Evolutionary conservation across 495 filamentous ascomycete species (phyloP).

Genomic region (Achaetomiella virescens): DNA sequence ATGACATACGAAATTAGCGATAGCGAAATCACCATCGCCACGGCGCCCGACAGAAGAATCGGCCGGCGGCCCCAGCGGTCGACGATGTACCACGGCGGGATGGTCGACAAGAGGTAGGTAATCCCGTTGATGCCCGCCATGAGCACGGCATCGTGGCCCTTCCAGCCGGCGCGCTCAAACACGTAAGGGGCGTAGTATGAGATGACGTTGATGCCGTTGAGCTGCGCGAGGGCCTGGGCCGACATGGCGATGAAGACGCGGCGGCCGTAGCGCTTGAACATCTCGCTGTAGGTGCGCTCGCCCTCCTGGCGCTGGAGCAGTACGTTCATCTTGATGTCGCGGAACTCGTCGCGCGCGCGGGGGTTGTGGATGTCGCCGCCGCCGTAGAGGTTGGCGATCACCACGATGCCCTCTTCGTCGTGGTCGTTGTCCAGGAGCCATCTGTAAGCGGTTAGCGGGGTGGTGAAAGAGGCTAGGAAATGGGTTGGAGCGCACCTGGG

Average conservation of each 20-base stretch:
- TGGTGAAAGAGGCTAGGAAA: constrained; percentile 1
- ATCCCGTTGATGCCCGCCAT: constrained; percentile 98
- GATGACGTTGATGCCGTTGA: constrained; percentile 99
- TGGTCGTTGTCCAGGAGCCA: constrained; percentile 98
- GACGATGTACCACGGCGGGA: constrained; percentile 96
- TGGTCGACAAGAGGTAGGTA: constrained; percentile 81
- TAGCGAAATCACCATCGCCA: constrained; percentile 88
- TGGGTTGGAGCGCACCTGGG: constrained; percentile 59
- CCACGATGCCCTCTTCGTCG: constrained; percentile 95
- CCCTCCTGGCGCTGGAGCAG: constrained; percentile 89
- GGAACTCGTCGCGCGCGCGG: constrained; percentile 87
- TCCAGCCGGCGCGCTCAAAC: constrained; percentile 93
- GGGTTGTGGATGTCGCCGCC: constrained; percentile 89
- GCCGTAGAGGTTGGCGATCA: constrained; percentile 95
- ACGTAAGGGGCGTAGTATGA: constrained; percentile 97
- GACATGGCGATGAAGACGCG: constrained; percentile 99
- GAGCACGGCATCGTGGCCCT: constrained; percentile 79
- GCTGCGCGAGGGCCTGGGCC: constrained; percentile 87
- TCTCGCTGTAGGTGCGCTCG: constrained; percentile 83
- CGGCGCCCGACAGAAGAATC: constrained; percentile 84
- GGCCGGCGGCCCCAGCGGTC: constrained; percentile 86
- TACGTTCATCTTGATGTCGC: constrained; percentile 98
- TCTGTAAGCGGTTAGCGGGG: constrained; percentile 39
- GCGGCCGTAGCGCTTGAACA: constrained; percentile 88
- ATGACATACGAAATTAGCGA: constrained; percentile 93